Base-by-base conservation (phyloP, 2,329 filamentous ascomycete species). In the Curvularia sp. region DNA sequence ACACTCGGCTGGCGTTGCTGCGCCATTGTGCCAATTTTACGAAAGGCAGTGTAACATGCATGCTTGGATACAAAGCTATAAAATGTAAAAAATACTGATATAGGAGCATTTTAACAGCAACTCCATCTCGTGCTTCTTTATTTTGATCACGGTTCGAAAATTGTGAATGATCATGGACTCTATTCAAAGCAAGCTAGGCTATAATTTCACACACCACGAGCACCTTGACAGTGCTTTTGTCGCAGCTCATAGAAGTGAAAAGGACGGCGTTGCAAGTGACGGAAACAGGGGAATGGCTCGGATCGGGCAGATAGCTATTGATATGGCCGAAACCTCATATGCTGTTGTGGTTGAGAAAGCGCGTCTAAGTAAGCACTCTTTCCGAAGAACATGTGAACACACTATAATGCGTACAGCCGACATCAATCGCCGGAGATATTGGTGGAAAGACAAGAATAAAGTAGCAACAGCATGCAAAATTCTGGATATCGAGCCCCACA, bases 271-370 rank as follows among this genome's bases (percentile, higher is more conserved):
- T 28, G 15, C 34, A 15, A 42, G 39, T 38, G 47, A 57, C 41
- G 42, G 54, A 10, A 57, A 57, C 38, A 49, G 54, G 7, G 48
- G 54, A 10, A 30, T 57, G 21, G 54, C 54, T 38, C 42, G 42
- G n/a, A 45, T 45, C 27, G 48, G 54, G 23, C 27, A 38, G 3
- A 19, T 48, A 27, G 41, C 38, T 23, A 41, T 52, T 47, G 27
- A 46, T 7, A 57, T 57, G 41, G 41, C 49, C 8, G 41, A 50
- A 28, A 51, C 48, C 38, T 30, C 39, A 21, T 13, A 57, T 28
- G 54, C 48, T 32, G 25, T 53, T 39, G 46, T 57, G 9, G 47
- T 57, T 46, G 34, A 57, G 42, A 36, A 41, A 39, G 32, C 23
- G 30, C 27, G 21, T 19, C 18, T 52, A 5, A 45, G 54, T 57